A percentile compares a stretch with the other conserved stretches of the same genome.
Conservation (phyloP, 257 asterid genomes). For the Solanum paucissectum region DNA sequence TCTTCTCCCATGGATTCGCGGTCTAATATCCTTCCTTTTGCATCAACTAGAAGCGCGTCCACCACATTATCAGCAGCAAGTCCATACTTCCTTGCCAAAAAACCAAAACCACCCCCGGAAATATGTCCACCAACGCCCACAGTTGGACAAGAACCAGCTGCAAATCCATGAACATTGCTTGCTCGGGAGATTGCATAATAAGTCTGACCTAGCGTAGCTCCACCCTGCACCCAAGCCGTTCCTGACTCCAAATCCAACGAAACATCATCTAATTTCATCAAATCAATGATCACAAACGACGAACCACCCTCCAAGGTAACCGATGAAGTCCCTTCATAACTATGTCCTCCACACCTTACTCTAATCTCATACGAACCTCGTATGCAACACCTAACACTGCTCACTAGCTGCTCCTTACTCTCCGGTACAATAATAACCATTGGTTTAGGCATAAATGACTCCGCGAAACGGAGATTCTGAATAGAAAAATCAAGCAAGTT, state of each 20-base stretch:
- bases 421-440: constrained; percentile 43
- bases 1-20: constrained; percentile 69
- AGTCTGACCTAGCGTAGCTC: constrained; percentile 62
- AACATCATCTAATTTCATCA: constrained; percentile 37
- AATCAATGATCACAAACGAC: constrained; percentile 47
- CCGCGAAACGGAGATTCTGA: constrained; percentile 49
- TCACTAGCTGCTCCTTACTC: constrained; percentile 35
- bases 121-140: constrained; percentile 76
- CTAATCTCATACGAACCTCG: constrained; percentile 32
- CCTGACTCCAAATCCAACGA: constrained; percentile 28
- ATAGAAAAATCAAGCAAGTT: constrained; percentile 48
- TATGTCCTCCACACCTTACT: constrained; percentile 73
- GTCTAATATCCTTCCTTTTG: constrained; percentile 39
- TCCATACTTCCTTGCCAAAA: constrained; percentile 56
- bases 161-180: constrained; percentile 30
- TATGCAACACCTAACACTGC: constrained; percentile 34
- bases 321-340: constrained; percentile 70
- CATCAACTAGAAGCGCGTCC: constrained; percentile 53
- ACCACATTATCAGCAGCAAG: constrained; percentile 73
- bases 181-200: constrained; percentile 37
- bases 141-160: constrained; percentile 77
- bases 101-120: constrained; percentile 64
- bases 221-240: constrained; percentile 59
- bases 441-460: constrained; percentile 38
- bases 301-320: constrained; percentile 23